These are phyloP conservation scores for Tulasnella sp. DNA, from an alignment of 768 basidiomycete genomes.

Conservation along the genomic window DNA sequence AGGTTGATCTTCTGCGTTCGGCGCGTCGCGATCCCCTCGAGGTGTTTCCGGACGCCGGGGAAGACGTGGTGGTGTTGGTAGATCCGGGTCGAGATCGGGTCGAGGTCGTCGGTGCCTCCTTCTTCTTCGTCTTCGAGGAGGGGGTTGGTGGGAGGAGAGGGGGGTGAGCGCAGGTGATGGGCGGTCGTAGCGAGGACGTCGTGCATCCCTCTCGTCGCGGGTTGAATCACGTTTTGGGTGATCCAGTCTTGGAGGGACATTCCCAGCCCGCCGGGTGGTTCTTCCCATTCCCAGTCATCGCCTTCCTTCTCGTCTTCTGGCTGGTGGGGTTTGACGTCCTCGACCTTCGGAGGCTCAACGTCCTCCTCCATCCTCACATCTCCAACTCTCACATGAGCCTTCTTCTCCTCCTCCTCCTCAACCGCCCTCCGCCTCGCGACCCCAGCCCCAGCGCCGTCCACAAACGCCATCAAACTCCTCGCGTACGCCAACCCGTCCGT, in stretches of 20 bases:
- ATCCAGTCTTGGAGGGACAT: constrained; percentile 30
- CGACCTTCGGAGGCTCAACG: background rate
- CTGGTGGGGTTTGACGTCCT: background rate
- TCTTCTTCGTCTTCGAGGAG: background rate
- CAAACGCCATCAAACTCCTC: constrained; percentile 65
- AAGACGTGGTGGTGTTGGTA: background rate
- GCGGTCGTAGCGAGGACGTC: background rate
- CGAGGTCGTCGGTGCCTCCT: background rate
- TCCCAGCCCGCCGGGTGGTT: constrained; percentile 2
- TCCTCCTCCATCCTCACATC: too few relatives aligned
- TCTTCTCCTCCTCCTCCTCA: background rate
- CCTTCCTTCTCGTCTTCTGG: background rate
- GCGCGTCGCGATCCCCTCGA: background rate
- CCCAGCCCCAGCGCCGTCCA: constrained; percentile 19
- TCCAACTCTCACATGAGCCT: too few relatives aligned
- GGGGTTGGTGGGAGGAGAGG: background rate
- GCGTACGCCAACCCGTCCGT: constrained; percentile 66
- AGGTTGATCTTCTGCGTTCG: background rate
- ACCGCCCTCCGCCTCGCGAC: background rate
- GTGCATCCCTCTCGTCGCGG: constrained; percentile 33
- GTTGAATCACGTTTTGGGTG: constrained; percentile 31
- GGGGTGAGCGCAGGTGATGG: constrained; percentile 11
- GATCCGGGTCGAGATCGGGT: background rate
- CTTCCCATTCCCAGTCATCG: constrained; percentile 2
- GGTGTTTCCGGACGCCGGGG: background rate